Base-by-base conservation (phyloP, 164 flowering plant genomes). In the Annona squamosa region DNA sequence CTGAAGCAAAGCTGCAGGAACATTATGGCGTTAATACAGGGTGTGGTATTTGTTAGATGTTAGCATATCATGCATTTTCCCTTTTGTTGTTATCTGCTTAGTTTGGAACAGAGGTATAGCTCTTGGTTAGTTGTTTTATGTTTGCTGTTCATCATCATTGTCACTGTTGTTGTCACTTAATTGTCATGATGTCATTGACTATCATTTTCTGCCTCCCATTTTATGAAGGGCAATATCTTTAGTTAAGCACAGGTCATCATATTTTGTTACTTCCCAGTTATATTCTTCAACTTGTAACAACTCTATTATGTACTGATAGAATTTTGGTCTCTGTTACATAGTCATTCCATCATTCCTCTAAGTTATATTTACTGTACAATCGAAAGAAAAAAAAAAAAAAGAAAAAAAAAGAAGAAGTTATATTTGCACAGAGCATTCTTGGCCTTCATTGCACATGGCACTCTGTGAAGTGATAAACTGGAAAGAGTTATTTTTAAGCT, bases 11-110 rank as follows among this genome's bases (percentile, higher is more conserved):
- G 84, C 87, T 95, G 67, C 98, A 95, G 81, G 90, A 91, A 71
- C 80, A 64, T 69, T 95, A 89, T 87, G 99, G 99, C 78, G 65
- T 87, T 66, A 95, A 95, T 84, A 95, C 97, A 73, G 99, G 99
- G 99, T 94, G 2, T 48, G 68, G 16, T 26, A 46, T 67, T 9
- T 44, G 63, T 64, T 26, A 12, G 13, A 19, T 7, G 3, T 46
- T 37, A 41, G 68, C 45, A 6, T 2, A 65, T 42, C 9, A 13
- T 52, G 12, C 12, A 48, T 73, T 65, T 65, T 9, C 19, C 65
- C 45, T 44, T 17, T 37, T 43, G 43, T 16, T 1, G 16, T 66
- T 66, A 65, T 5, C 43, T 66, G 46, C 13, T 10, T 52, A 52
- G 3, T 52, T 52, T 9, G 9, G 13, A 52, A 16, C 1, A 52